These are phyloP conservation scores for Quercus wislizeni DNA, from an alignment of 306 rosid species.

Conservation along the genomic window DNA sequence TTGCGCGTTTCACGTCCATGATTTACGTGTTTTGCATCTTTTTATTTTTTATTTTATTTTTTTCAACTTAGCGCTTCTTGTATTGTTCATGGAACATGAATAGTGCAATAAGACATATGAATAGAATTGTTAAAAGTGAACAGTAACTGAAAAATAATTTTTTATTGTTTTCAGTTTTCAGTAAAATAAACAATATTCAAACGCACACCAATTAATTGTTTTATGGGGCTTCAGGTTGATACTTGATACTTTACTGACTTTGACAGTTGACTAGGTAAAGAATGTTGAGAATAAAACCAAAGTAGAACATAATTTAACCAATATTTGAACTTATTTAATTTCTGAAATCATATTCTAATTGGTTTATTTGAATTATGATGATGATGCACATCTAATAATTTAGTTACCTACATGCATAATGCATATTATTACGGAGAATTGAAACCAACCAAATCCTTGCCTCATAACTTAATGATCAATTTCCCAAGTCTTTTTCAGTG, in stretches of 20 bases:
- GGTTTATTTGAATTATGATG: not conserved
- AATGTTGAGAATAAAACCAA: not conserved
- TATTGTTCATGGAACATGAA: too few relatives aligned
- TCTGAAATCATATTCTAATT: not conserved
- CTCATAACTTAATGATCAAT: not conserved
- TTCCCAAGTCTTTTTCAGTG: not conserved
- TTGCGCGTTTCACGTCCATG: too few relatives aligned
- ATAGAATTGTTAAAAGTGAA: too few relatives aligned
- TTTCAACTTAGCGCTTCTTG: too few relatives aligned
- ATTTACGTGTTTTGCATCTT: too few relatives aligned
- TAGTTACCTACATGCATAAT: not conserved
- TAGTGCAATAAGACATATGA: too few relatives aligned
- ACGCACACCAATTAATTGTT: not conserved
- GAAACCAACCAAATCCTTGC: too few relatives aligned
- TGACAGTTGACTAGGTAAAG: not conserved
- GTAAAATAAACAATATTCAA: too few relatives aligned
- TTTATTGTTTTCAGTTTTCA: too few relatives aligned
- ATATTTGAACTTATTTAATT: not conserved
- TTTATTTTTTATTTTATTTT: too few relatives aligned
- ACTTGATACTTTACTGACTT: not conserved
- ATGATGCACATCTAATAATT: not conserved
- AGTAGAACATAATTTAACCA: not conserved
- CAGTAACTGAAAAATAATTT: too few relatives aligned
- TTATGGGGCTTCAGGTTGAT: not conserved
- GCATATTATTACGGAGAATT: too few relatives aligned